Conservation (phyloP, 306 rosid genomes). For the Dicorynia guianensis region DNA sequence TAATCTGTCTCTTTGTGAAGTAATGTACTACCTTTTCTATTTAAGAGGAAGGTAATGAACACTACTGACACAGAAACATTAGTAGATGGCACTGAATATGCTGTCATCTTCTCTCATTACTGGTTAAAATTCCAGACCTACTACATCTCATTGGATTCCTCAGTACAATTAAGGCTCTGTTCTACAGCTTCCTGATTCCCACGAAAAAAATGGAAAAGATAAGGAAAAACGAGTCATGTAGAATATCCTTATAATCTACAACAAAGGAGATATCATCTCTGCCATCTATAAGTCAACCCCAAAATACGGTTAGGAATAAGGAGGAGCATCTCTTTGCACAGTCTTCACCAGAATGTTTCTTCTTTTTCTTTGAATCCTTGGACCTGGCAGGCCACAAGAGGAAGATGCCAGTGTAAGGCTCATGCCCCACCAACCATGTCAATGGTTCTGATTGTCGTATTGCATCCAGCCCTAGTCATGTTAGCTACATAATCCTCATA, state of each 20-base stretch:
- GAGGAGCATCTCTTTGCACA: slow-evolving; percentile 38
- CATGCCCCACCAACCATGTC: slow-evolving; percentile 46
- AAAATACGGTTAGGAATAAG: slow-evolving; percentile 1
- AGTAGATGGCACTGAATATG: slow-evolving; percentile 23
- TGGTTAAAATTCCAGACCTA: slow-evolving; percentile 23
- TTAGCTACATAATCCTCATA: slow-evolving; percentile 31
- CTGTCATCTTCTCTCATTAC: slow-evolving; percentile 9
- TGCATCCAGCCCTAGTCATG: slow-evolving; percentile 43
- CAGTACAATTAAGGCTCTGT: slow-evolving; percentile 49
- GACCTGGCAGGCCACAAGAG: slow-evolving; percentile 31
- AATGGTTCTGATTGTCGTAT: slow-evolving; percentile 26
- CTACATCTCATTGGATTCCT: slow-evolving; percentile 45
- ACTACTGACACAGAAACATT: not conserved
- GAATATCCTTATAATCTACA: slow-evolving; percentile 42
- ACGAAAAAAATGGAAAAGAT: slow-evolving; percentile 2
- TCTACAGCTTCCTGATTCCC: slow-evolving; percentile 39
- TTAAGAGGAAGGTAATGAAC: not conserved
- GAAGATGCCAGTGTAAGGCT: slow-evolving; percentile 28
- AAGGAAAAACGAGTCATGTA: not conserved
- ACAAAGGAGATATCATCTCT: slow-evolving; percentile 29
- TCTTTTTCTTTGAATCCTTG: slow-evolving; percentile 15
- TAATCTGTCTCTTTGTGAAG: too few species aligned
- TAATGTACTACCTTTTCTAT: too few species aligned
- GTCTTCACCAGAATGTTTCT: slow-evolving; percentile 30
- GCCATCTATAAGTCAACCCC: slow-evolving; percentile 34